phyloP scores from a whole-genome alignment of 345 rosid species.

The Microcos paniculata region DNA sequence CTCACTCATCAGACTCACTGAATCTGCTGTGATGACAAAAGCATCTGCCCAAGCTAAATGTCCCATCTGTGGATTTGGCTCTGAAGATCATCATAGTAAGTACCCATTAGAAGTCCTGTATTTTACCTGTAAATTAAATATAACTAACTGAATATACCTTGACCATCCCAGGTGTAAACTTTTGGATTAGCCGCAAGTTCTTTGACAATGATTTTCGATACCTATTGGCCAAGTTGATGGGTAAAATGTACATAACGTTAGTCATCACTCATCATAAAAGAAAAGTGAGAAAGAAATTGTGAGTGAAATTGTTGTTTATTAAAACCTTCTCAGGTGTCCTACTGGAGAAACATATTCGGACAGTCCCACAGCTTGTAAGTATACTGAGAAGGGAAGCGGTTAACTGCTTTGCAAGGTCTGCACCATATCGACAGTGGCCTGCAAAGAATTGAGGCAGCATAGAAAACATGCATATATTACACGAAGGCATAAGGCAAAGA shows the following conservation, averaged over 20 bases:
- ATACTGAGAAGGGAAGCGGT: conserved; percentile 52
- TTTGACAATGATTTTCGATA: conserved; percentile 59
- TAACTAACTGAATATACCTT: conserved; percentile 52
- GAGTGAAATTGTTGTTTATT: not conserved
- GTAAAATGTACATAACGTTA: not conserved
- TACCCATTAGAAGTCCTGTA: conserved; percentile 9
- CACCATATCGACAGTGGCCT: conserved; percentile 87
- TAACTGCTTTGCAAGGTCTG: conserved; percentile 82
- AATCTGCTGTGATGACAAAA: conserved; percentile 92
- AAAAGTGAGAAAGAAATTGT: conserved; percentile 9
- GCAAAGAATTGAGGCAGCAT: conserved; percentile 11
- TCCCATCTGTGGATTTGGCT: conserved; percentile 88
- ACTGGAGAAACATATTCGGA: conserved; percentile 77
- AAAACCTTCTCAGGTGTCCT: conserved; percentile 87
- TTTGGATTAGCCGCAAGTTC: conserved; percentile 80
- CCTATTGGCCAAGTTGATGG: conserved; percentile 36
- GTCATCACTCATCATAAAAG: not conserved
- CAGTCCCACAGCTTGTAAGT: conserved; percentile 73
- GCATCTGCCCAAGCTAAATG: conserved; percentile 99
- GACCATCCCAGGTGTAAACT: conserved; percentile 80
- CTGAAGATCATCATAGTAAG: conserved; percentile 41
- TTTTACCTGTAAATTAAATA: not conserved
- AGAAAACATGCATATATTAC: conserved; percentile 6
- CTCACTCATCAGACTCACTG: conserved; percentile 90
- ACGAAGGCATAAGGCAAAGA: not conserved